Evolutionary conservation across 1,284 basidiomycete genomes (phyloP).

Genomic region (Malassezia vespertilionis): DNA sequence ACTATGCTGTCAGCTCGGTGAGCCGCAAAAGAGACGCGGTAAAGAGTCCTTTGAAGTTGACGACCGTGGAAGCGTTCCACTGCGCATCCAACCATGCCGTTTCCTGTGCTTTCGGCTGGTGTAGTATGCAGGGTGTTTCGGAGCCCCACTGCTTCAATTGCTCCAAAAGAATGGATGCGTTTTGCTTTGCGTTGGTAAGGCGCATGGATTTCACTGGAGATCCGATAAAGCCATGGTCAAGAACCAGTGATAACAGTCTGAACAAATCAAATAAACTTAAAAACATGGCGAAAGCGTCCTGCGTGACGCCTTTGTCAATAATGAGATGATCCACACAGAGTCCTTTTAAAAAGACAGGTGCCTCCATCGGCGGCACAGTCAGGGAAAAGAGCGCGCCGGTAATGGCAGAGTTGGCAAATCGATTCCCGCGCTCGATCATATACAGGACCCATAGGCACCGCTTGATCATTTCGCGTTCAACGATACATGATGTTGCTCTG

Average conservation of each 20-base stretch:
- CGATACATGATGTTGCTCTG: not conserved
- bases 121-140: not conserved
- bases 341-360: not conserved
- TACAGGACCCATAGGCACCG: conserved; percentile 11
- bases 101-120: too few relatives aligned
- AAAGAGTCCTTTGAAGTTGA: too few relatives aligned
- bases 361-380: not conserved
- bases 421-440: conserved; percentile 1
- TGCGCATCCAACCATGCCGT: too few relatives aligned
- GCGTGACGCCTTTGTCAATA: not conserved
- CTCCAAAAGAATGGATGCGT: too few relatives aligned
- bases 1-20: too few relatives aligned
- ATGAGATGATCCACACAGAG: not conserved
- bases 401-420: not conserved
- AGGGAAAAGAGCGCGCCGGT: not conserved
- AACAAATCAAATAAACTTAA: not conserved
- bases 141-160: not conserved
- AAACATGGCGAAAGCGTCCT: not conserved
- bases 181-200: too few relatives aligned
- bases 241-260: too few relatives aligned
- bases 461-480: conserved; percentile 13
- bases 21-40: too few relatives aligned
- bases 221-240: too few relatives aligned
- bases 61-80: too few relatives aligned
- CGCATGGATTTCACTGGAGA: too few relatives aligned